These are phyloP conservation scores for Allium cepa DNA, from an alignment of 106 monocot genomes.

Conservation along the genomic window DNA sequence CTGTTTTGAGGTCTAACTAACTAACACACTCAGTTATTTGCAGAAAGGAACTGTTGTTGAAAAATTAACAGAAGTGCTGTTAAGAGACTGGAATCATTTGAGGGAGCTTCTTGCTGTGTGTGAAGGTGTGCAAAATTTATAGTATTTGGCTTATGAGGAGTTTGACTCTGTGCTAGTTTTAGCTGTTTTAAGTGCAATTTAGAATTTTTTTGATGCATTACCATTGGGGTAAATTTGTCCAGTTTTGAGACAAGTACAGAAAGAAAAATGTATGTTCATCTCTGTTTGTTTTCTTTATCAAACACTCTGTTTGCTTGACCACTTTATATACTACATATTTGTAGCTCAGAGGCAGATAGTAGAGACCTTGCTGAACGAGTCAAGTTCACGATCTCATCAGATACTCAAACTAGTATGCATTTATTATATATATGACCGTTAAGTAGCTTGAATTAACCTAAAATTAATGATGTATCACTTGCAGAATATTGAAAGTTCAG, in stretches of 20 bases:
- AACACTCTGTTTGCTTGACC: too few species aligned
- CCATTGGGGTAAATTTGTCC: not conserved
- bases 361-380: slow-evolving; percentile 93
- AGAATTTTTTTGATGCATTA: not conserved
- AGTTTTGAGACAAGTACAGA: not conserved
- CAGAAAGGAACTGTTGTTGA: slow-evolving; percentile 30
- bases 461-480: too few species aligned
- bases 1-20: too few species aligned
- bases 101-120: slow-evolving; percentile 38
- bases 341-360: slow-evolving; percentile 90
- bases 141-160: too few species aligned
- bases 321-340: slow-evolving; percentile 5
- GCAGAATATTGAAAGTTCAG: slow-evolving; percentile 97
- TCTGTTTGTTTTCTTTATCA: too few species aligned
- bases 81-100: slow-evolving; percentile 15
- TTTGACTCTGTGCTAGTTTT: too few species aligned
- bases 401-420: slow-evolving; percentile 85
- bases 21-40: not conserved
- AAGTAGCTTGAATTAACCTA: not conserved
- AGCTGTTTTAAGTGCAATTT: not conserved
- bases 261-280: too few species aligned
- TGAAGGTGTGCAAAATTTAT: slow-evolving; percentile 50
- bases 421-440: slow-evolving; percentile 1
- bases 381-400: slow-evolving; percentile 98
- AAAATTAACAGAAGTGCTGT: slow-evolving; percentile 16